Conservation (phyloP, 1,284 basidiomycete species). For the Rhodotorula mucilaginosa region DNA sequence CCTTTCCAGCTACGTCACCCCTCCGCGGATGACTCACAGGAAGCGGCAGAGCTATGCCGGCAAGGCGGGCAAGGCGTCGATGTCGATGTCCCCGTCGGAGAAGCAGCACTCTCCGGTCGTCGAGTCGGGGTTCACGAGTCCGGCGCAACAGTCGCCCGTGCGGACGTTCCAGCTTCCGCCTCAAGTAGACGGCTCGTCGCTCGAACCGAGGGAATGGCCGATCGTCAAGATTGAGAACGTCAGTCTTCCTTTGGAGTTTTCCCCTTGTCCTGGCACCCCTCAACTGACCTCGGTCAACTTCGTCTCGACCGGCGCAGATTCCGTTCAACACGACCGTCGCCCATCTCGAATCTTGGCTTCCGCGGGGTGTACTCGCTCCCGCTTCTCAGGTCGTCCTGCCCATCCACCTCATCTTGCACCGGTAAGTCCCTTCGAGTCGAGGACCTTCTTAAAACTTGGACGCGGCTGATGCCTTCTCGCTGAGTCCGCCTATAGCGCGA, state of each 20-base stretch:
- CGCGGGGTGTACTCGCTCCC: conserved; percentile 1
- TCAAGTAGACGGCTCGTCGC: background rate
- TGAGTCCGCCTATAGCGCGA: conserved; percentile 5
- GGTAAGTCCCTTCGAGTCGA: conserved; percentile 10
- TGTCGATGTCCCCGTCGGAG: background rate
- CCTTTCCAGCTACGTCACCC: background rate
- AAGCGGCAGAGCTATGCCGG: background rate
- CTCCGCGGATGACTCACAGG: background rate
- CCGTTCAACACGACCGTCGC: conserved; percentile 26
- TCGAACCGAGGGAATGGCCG: conserved; percentile 13
- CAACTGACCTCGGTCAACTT: background rate
- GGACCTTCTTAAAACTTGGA: background rate
- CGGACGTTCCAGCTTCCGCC: background rate
- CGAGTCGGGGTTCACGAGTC: background rate
- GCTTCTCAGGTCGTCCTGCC: conserved; percentile 9
- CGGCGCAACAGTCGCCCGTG: background rate
- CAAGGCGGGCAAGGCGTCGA: background rate
- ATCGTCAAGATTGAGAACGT: conserved; percentile 37
- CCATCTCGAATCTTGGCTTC: conserved; percentile 24
- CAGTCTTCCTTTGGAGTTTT: background rate
- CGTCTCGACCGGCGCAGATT: conserved; percentile 13
- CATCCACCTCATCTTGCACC: conserved; percentile 37
- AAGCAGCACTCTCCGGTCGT: background rate
- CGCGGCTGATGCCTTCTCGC: too few species aligned
- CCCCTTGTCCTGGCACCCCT: background rate